A percentile compares a stretch with the other conserved stretches of the same genome.
Evolutionary conservation across 2,329 filamentous ascomycete genomes (phyloP).

Genomic region (Cercospora janseana): DNA sequence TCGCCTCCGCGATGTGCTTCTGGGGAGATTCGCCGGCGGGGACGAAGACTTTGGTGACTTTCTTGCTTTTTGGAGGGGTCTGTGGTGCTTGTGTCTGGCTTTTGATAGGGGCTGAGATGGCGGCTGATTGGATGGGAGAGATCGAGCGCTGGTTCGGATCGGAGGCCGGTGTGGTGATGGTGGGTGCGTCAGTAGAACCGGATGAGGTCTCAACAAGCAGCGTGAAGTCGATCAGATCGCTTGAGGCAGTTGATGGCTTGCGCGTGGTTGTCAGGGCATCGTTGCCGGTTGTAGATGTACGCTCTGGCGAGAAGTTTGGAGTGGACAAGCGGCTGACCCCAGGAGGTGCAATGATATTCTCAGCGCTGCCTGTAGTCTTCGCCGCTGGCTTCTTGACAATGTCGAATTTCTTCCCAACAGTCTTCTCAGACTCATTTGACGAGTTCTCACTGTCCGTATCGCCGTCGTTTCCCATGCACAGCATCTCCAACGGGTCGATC

Average conservation of each 20-base stretch:
- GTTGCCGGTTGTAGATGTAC: constrained; percentile 8
- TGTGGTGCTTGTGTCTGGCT: background rate
- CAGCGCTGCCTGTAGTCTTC: background rate
- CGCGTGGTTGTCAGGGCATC: constrained; percentile 15
- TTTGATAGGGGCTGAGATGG: constrained; percentile 4
- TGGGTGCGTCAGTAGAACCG: background rate
- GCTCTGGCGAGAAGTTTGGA: constrained; percentile 7
- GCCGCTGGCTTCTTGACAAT: background rate
- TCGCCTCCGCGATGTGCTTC: constrained; percentile 30
- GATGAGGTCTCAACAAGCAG: constrained; percentile 20
- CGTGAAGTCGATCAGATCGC: constrained; percentile 33
- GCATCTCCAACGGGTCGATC: constrained; percentile 27
- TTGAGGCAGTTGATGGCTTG: constrained; percentile 22
- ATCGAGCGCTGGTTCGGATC: background rate
- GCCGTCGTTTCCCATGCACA: constrained; percentile 24
- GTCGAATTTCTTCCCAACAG: background rate
- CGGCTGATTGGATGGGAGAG: too few species aligned
- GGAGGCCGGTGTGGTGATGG: constrained; percentile 11
- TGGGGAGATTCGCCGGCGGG: constrained; percentile 33
- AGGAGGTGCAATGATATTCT: background rate
- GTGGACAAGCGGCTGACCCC: constrained; percentile 10
- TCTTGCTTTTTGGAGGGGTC: background rate
- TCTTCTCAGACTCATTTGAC: constrained; percentile 9
- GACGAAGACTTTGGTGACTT: constrained; percentile 32
- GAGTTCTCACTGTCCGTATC: constrained; percentile 22